Conservation (phyloP, 805 yeast genomes). For the Brettanomyces bruxellensis region DNA sequence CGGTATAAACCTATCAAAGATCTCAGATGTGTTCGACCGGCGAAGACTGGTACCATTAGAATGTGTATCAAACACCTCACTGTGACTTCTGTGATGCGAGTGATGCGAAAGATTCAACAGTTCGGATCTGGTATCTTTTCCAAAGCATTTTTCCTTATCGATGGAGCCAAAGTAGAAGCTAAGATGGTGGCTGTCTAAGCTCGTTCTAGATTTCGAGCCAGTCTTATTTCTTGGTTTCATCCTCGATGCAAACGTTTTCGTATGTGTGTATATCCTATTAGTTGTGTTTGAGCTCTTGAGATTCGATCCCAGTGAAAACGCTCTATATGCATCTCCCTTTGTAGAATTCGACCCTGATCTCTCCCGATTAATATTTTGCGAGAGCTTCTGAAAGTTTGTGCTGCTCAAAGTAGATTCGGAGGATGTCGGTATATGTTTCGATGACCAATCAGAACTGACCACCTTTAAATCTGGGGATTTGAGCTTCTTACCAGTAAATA, state of each 20-base stretch:
- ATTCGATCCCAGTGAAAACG: too few species aligned
- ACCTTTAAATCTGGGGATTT: conserved; percentile 28
- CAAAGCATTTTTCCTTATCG: conserved; percentile 4
- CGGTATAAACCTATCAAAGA: conserved; percentile 53
- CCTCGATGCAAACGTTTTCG: background rate
- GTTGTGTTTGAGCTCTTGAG: too few species aligned
- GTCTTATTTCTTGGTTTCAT: background rate
- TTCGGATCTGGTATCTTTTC: conserved; percentile 3
- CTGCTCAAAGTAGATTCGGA: conserved; percentile 5
- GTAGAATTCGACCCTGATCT: background rate
- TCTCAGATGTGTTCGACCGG: conserved; percentile 27
- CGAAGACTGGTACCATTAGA: conserved; percentile 21
- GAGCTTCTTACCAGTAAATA: conserved; percentile 22
- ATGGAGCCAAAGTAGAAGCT: conserved; percentile 1
- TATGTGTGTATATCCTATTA: conserved; percentile 2
- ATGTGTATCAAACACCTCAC: background rate
- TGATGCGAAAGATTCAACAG: background rate
- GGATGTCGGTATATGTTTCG: background rate
- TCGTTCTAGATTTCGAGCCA: background rate
- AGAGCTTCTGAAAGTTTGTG: conserved; percentile 4
- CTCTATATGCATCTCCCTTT: too few species aligned
- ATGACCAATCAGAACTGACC: conserved; percentile 26
- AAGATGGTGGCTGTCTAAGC: background rate
- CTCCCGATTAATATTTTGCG: conserved; percentile 1
- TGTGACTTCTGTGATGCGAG: background rate